Conservation (phyloP, 139 green algal genomes). For the Chlamydomonas sp. region DNA sequence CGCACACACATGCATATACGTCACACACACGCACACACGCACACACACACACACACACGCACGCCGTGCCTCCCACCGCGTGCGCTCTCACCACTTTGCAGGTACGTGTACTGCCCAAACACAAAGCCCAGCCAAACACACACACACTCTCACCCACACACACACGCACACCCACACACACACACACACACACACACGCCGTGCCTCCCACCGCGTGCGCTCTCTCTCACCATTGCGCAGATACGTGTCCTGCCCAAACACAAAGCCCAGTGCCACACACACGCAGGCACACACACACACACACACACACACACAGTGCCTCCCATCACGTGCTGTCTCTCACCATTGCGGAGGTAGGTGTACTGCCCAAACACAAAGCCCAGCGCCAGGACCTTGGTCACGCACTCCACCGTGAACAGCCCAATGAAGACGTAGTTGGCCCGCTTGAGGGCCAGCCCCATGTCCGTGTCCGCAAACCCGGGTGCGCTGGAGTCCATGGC, state of each 20-base stretch:
- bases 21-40: too few species aligned
- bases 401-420: slow-evolving; percentile 44
- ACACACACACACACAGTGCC: too few species aligned
- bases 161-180: too few species aligned
- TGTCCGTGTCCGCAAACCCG: slow-evolving; percentile 13
- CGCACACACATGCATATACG: too few species aligned
- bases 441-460: slow-evolving; percentile 8
- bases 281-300: too few species aligned
- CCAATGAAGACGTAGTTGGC: slow-evolving; percentile 43
- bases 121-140: slow-evolving; percentile 26
- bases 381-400: slow-evolving; percentile 37
- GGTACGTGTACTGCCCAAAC: slow-evolving; percentile 18
- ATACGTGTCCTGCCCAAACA: too few species aligned
- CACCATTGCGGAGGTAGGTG: slow-evolving; percentile 35
- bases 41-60: too few species aligned
- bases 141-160: too few species aligned
- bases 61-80: not conserved
- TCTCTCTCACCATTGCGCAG: too few species aligned
- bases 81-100: slow-evolving; percentile 24
- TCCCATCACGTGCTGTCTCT: not conserved
- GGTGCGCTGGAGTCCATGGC: slow-evolving; percentile 32
- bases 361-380: slow-evolving; percentile 17
- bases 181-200: too few species aligned
- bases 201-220: too few species aligned
- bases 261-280: too few species aligned